A percentile compares a stretch with the other conserved stretches of the same genome.
Conservation (phyloP, 1,284 basidiomycete species). For the Sporisorium reilianum region DNA sequence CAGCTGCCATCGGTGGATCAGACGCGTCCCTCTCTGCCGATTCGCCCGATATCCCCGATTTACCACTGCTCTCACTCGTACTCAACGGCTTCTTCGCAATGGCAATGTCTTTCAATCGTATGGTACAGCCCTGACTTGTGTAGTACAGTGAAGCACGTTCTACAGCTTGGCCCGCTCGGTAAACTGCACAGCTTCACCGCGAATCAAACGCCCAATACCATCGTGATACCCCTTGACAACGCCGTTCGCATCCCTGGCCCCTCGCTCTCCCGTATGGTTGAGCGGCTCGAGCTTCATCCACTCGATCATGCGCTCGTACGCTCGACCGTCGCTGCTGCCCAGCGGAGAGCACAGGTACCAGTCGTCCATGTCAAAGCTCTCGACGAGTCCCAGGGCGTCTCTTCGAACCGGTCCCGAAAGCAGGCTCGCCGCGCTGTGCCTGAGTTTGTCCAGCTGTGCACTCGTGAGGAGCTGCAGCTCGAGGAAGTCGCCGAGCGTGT, state of each 20-base stretch:
- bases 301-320: conserved; percentile 60
- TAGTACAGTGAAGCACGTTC: no score
- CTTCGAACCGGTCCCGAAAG: conserved; percentile 34
- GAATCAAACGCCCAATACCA: conserved; percentile 49
- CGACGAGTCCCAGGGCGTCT: conserved; percentile 52
- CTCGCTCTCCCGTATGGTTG: conserved; percentile 50
- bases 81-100: not conserved
- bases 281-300: conserved; percentile 62
- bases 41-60: conserved; percentile 3
- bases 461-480: conserved; percentile 24
- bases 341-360: conserved; percentile 61
- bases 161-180: conserved; percentile 36
- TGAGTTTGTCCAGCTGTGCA: conserved; percentile 27
- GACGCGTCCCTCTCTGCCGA: conserved; percentile 7
- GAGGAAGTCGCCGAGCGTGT: conserved; percentile 33
- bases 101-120: not conserved
- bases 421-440: conserved; percentile 22
- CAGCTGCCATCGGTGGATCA: conserved; percentile 2
- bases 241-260: conserved; percentile 53
- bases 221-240: conserved; percentile 55
- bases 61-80: not conserved
- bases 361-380: conserved; percentile 60
- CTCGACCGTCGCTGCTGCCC: conserved; percentile 53
- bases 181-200: conserved; percentile 55
- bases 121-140: not conserved